Evolutionary conservation across 345 rosid species (phyloP), one percentile per base, ranked within the genome.

Genomic region (Salix dunnii): DNA sequence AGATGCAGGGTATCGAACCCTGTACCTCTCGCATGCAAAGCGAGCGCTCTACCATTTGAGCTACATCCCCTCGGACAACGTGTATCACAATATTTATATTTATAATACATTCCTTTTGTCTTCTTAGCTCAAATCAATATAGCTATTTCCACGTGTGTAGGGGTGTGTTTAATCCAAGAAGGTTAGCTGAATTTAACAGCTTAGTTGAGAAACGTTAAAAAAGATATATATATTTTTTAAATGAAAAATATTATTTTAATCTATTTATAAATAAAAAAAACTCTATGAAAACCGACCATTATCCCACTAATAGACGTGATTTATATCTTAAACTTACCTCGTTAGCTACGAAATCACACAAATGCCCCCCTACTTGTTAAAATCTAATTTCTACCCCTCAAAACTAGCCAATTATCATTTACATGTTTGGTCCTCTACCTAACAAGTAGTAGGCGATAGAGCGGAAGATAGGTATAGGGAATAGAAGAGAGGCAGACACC

Each of bases 1-100:
- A 87, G 89, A 88, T 86, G 94, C 91, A 84, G 90, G 90, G 90
- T 53, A 89, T 93, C 96, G 90, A 93, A 90, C 93, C 87, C 87
- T 79, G 89, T 91, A 84, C 92, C 94, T 92, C 96, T 87, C 93
- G 87, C 91, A 89, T 90, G 94, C 94, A 90, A 91, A 88, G 94
- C 89, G 86, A 88, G 89, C 89, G 91, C 91, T 88, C 88, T 86
- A 90, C 82, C 78, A 74, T 79, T 51, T 79, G 78, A 79, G 78
- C 82, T 79, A 79, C 82, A 75, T 79, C 79, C 82, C 82, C 82
- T 2, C 0, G 6, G 3, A n/a, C n/a, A n/a, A n/a, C n/a, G n/a
- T n/a, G n/a, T n/a, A n/a, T n/a, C n/a, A n/a, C n/a, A n/a, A n/a
- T n/a, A n/a, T n/a, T n/a, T 40, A 12, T 38, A 8, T 8, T 2